Base-by-base conservation (phyloP, 2,329 filamentous ascomycete genomes). In the Podosphaera xanthii region DNA sequence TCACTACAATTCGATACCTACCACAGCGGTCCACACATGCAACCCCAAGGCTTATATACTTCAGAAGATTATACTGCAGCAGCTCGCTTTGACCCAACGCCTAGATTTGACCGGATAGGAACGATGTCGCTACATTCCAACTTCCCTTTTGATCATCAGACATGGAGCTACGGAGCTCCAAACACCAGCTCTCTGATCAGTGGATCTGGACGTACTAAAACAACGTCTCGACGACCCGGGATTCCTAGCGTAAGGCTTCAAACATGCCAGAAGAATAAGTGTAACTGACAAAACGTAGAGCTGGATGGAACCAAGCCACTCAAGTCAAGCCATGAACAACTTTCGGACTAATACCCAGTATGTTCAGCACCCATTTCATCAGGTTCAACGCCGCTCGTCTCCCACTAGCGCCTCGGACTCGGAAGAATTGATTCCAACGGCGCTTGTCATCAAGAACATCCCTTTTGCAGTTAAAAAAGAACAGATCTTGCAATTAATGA, bases 361-460 rank as follows among this genome's bases (percentile, higher is more conserved):
- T 58, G 70, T 71, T 48, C 60, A 63, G 50, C 64, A 57, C 60
- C 59, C 31, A 12, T 62, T 63, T 53, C 58, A 63, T 9, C 63
- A 66, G 34, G 58, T 60, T 42, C 62, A 64, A 52, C 57, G 60
- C 57, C 56, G 60, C n/a, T 63, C 65, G 42, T 60, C 65, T 4
- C 59, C 63, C 6, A 60, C 59, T 4, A 62, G 65, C 22, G 52
- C 56, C 12, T 49, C 42, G 2, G 56, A 58, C 33, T 54, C 52
- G 58, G 91, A 95, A 65, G 91, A 97, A 73, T 80, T 98, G 61
- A 98, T 98, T 61, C 91, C 91, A 2, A 98, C 92, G 2, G 92
- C 92, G 59, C 97, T 98, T 66, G 92, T 98, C 61, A 97, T 98
- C 73, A 98, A 98, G 75, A 98, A 98, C 70, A 98, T 98, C 44